phyloP scores from a whole-genome alignment of 1,284 basidiomycete species.

The Ceratobasidium papillatum region DNA sequence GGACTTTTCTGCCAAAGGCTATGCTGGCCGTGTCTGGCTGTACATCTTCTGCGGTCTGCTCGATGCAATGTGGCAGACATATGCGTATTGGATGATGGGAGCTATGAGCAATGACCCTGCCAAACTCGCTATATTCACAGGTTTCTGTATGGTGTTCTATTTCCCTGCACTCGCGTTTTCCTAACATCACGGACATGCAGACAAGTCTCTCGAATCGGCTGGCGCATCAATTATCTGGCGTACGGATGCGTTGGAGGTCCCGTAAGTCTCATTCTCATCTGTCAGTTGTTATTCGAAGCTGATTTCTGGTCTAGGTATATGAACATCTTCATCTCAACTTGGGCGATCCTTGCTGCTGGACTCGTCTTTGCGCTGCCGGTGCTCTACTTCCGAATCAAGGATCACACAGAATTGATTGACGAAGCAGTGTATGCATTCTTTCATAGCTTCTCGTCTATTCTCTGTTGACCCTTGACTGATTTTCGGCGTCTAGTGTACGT shows the following conservation, averaged over 20 bases:
- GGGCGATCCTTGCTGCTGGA: slow-evolving; percentile 60
- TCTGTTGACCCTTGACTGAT: neutral
- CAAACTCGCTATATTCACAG: slow-evolving; percentile 65
- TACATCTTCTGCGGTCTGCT: slow-evolving; percentile 69
- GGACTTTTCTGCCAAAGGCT: slow-evolving; percentile 63
- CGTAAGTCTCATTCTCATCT: slow-evolving; percentile 48
- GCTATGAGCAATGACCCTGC: slow-evolving; percentile 68
- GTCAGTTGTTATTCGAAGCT: no score
- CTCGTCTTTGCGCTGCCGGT: slow-evolving; percentile 63
- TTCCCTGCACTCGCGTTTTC: neutral
- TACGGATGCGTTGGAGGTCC: slow-evolving; percentile 59
- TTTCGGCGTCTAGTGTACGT: slow-evolving; percentile 33
- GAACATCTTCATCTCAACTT: slow-evolving; percentile 65
- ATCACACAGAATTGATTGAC: slow-evolving; percentile 60
- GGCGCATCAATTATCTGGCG: slow-evolving; percentile 64
- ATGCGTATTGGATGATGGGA: slow-evolving; percentile 65
- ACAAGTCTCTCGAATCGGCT: slow-evolving; percentile 65
- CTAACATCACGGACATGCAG: slow-evolving; percentile 49
- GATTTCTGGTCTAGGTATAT: slow-evolving; percentile 57
- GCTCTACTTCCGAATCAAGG: slow-evolving; percentile 62
- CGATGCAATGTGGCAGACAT: slow-evolving; percentile 69
- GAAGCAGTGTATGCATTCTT: slow-evolving; percentile 49
- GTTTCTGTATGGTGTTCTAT: slow-evolving; percentile 55
- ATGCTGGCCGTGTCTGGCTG: slow-evolving; percentile 62
- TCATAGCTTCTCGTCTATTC: neutral